A percentile compares a stretch with the other conserved stretches of the same genome.
phyloP scores from a whole-genome alignment of 495 filamentous ascomycete genomes.

The Aspergillus incahuasiensis region DNA sequence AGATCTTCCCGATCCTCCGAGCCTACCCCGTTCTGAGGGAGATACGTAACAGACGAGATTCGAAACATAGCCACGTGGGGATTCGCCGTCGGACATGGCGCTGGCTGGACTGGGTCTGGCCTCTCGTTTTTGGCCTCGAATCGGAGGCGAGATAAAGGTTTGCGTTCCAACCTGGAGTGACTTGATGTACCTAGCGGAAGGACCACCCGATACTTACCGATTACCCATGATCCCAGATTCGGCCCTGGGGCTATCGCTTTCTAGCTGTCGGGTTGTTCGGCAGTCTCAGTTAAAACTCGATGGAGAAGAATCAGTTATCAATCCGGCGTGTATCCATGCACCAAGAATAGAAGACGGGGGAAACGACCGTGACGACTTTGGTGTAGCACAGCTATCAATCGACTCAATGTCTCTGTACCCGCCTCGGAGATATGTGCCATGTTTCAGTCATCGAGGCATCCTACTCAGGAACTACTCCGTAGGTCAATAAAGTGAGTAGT shows the following conservation, averaged over 20 bases:
- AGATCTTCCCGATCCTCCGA: neutral
- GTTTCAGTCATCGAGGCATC: neutral
- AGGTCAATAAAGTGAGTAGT: too few relatives aligned
- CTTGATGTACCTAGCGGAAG: neutral
- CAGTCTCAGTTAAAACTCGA: neutral
- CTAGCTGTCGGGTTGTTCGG: neutral
- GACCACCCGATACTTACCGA: neutral
- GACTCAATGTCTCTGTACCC: neutral
- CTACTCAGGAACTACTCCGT: neutral
- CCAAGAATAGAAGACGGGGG: neutral
- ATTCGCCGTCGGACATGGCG: neutral
- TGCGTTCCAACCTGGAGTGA: neutral
- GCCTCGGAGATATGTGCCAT: neutral
- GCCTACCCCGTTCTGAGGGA: neutral
- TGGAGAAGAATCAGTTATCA: neutral
- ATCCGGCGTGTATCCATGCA: neutral
- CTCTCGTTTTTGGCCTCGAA: neutral
- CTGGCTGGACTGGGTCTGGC: neutral
- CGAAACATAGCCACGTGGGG: slow-evolving; percentile 12
- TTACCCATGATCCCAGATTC: neutral
- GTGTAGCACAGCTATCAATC: neutral
- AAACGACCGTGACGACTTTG: neutral
- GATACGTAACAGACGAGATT: neutral
- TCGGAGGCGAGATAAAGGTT: neutral
- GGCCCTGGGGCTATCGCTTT: neutral